Evolutionary conservation across 164 flowering plant genomes (phyloP), one percentile per base, ranked within the genome.

Genomic region (Aristolochia fimbriata): DNA sequence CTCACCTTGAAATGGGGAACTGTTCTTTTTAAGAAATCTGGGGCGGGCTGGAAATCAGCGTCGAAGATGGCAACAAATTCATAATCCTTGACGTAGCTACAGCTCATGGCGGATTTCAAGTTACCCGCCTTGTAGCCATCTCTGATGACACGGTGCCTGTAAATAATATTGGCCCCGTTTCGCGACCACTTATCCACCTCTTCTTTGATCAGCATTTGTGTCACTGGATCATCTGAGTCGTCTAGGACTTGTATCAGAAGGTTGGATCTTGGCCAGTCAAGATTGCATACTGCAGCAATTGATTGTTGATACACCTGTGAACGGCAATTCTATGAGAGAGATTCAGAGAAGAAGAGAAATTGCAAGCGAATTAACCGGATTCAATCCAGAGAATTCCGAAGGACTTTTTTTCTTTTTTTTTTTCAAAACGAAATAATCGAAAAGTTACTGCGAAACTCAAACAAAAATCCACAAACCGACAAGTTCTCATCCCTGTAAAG

Each of bases 51-150:
- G 64, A 93, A 93, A 80, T 93, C 98, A 15, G 98, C 97, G 60
- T 92, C 98, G 47, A 92, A 92, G 48, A 92, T 92, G 70, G 88
- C 81, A 33, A 92, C 98, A 68, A 85, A 92, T 58, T 92, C 96
- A 57, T 87, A 88, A 55, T 93, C 97, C 71, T 85, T 86, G 33
- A 93, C 99, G 59, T 86, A 93, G 73, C 86, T 83, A 66, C 95
- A 87, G 72, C 72, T 82, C 99, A 93, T 93, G 22, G 96, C 99
- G 14, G 95, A 88, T 76, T 93, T 93, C 59, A 93, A 86, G 76
- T 93, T 93, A 6, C 99, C 99, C 17, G 99, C 99, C 64, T 93
- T 93, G 67, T 93, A 93, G 6, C 99, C 99, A 43, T 93, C 92
- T 66, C 99, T 78, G 25, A 84, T 64, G 4, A 84, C 86, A 24